Conservation (phyloP, 352 stramenopile genomes). For the Pythium sp. region DNA sequence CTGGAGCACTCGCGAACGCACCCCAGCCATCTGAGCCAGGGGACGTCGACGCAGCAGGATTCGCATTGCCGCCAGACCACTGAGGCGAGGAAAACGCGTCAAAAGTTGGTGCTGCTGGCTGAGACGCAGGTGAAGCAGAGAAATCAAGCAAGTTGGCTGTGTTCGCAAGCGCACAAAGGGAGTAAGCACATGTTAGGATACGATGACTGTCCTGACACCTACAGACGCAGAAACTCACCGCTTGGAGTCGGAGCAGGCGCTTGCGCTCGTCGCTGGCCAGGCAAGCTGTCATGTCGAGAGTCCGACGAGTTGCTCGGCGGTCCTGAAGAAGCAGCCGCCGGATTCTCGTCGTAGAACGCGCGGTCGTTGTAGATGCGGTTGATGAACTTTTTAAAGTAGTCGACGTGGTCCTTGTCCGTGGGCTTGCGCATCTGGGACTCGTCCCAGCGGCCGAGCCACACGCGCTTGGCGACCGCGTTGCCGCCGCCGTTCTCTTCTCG, state of each 20-base stretch:
- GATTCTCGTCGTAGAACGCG: slow-evolving; percentile 67
- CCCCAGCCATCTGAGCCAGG: slow-evolving; percentile 19
- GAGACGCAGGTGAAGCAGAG: slow-evolving; percentile 22
- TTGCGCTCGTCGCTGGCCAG: slow-evolving; percentile 9
- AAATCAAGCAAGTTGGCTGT: slow-evolving; percentile 62
- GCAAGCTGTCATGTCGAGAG: slow-evolving; percentile 11
- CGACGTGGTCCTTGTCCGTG: slow-evolving; percentile 66
- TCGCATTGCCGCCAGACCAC: slow-evolving; percentile 10
- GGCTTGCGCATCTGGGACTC: slow-evolving; percentile 67
- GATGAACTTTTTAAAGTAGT: slow-evolving; percentile 88
- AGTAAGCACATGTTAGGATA: background rate
- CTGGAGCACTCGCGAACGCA: slow-evolving; percentile 32
- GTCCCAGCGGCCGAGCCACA: slow-evolving; percentile 32
- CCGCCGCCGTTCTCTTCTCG: slow-evolving; percentile 61
- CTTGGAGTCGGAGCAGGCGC: background rate
- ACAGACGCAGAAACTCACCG: slow-evolving; percentile 3
- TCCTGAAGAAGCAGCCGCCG: background rate
- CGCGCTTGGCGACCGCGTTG: slow-evolving; percentile 21
- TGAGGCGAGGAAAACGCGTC: slow-evolving; percentile 34
- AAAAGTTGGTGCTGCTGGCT: slow-evolving; percentile 26
- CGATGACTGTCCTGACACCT: background rate
- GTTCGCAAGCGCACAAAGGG: background rate
- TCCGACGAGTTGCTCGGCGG: background rate
- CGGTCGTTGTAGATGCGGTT: slow-evolving; percentile 83
- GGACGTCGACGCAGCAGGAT: slow-evolving; percentile 18